A percentile compares a stretch with the other conserved stretches of the same genome.
These are phyloP conservation scores for Phlebopus sp. DNA, from an alignment of 1,284 basidiomycete species.

Conservation along the genomic window DNA sequence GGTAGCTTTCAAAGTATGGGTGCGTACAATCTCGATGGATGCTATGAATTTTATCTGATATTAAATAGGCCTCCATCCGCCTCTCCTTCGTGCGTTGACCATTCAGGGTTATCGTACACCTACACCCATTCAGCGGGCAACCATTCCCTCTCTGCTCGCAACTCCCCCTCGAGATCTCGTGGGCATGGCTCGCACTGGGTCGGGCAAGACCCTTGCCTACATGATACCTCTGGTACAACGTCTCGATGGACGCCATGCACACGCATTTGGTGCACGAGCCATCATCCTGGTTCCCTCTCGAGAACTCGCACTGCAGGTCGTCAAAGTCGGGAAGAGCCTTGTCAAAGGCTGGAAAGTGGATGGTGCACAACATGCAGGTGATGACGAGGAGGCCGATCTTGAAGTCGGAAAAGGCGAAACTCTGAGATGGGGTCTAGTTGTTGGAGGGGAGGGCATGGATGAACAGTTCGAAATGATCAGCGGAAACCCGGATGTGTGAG, in stretches of 20 bases:
- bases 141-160: conserved; percentile 84
- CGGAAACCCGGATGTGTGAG: conserved; percentile 91
- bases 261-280: conserved; percentile 82
- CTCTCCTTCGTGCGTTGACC: conserved; percentile 80
- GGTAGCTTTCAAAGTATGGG: conserved; percentile 90
- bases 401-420: conserved; percentile 54
- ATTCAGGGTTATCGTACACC: conserved; percentile 95
- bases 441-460: conserved; percentile 94
- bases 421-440: conserved; percentile 91
- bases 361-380: conserved; percentile 59
- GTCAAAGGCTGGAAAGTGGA: conserved; percentile 71
- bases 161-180: conserved; percentile 92
- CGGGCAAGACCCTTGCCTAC: conserved; percentile 97
- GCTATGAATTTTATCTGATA: conserved; percentile 5
- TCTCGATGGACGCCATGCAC: conserved; percentile 78
- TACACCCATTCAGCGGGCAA: conserved; percentile 92
- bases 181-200: conserved; percentile 98
- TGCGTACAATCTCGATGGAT: conserved; percentile 34
- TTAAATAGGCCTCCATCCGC: conserved; percentile 75
- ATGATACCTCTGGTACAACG: conserved; percentile 90
- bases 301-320: conserved; percentile 91
- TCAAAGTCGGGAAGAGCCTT: conserved; percentile 94
- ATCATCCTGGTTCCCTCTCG: conserved; percentile 90
- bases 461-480: conserved; percentile 97
- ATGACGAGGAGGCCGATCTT: conserved; percentile 49